phyloP scores from a whole-genome alignment of 2,329 filamentous ascomycete species.

The Exophiala bonariae region DNA sequence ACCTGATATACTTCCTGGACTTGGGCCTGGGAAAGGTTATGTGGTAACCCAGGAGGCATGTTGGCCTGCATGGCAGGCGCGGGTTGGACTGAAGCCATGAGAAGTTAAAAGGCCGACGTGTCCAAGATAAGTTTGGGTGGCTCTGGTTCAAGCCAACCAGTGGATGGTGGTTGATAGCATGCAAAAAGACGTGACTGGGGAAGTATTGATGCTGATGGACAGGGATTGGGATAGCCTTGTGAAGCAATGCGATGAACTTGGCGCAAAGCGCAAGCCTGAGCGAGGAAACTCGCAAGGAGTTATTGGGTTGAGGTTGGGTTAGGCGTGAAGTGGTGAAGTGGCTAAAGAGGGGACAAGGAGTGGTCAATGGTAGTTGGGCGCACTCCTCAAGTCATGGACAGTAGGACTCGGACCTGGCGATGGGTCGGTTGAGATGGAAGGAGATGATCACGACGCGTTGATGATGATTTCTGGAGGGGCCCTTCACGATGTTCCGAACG shows the following conservation, averaged over 20 bases:
- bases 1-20: slow-evolving; percentile 69
- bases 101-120: slow-evolving; percentile 30
- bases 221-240: slow-evolving; percentile 18
- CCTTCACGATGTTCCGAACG: slow-evolving; percentile 3
- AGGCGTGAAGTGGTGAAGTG: slow-evolving; percentile 16
- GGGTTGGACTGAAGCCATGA: slow-evolving; percentile 79
- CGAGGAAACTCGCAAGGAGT: slow-evolving; percentile 12
- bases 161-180: slow-evolving; percentile 10
- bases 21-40: slow-evolving; percentile 72
- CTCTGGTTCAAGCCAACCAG: slow-evolving; percentile 10
- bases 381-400: slow-evolving; percentile 21
- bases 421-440: slow-evolving; percentile 21
- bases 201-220: slow-evolving; percentile 5
- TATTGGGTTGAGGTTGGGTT: slow-evolving; percentile 10
- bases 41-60: slow-evolving; percentile 58
- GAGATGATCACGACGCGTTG: slow-evolving; percentile 27
- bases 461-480: slow-evolving; percentile 25
- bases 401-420: slow-evolving; percentile 6
- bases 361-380: slow-evolving; percentile 14
- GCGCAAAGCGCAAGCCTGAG: slow-evolving; percentile 26
- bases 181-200: slow-evolving; percentile 2
- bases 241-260: slow-evolving; percentile 36
- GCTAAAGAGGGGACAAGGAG: slow-evolving; percentile 26
- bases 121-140: slow-evolving; percentile 6
- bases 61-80: slow-evolving; percentile 68